Evolutionary conservation across 2,329 filamentous ascomycete species (phyloP), one percentile per base, ranked within the genome.

Genomic region (Sarocladium brachiariae): DNA sequence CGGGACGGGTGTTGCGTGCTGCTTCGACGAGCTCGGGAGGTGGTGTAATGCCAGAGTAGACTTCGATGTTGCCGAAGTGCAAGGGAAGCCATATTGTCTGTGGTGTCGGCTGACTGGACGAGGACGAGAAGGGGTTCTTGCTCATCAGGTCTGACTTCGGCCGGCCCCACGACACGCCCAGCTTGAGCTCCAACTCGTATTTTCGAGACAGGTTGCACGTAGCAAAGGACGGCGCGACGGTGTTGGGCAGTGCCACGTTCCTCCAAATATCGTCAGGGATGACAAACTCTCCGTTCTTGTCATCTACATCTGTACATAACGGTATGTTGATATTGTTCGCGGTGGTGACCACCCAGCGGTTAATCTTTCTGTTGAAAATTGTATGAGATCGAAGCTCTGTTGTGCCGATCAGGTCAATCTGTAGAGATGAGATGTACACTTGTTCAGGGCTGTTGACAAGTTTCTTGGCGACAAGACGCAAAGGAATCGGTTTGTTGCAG

Each of bases 11-110:
- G 33, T 58, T 59, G 53, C 57, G 58, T 55, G 64, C 60, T 38
- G 86, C 83, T 53, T 87, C 76, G 18, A 96, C 70, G 5, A 97
- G 81, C 45, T 86, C 82, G 19, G 80, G 70, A 1, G 91, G 90
- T 11, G 93, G 92, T 19, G 80, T 77, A 56, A 97, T 90, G 57
- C 93, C 93, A 1, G 91, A 96, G 66, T 80, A 97, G 14, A 99
- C 81, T 51, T 89, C 79, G 48, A 95, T 77, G 30, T 71, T 66
- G 43, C 84, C 81, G 60, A 97, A 84, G 54, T 85, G 78, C 16
- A 99, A 74, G 4, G 91, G 89, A 2, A 96, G 76, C 51, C 86
- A 78, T 30, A 95, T 81, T 49, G 84, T 76, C 69, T 95, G 88
- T n/a, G 84, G 77, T 34, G 59, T 57, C 25, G 59, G 51, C 14